Evolutionary conservation across 2,329 filamentous ascomycete species (phyloP), one percentile per base, ranked within the genome.

Genomic region (Diaporthe sp.): DNA sequence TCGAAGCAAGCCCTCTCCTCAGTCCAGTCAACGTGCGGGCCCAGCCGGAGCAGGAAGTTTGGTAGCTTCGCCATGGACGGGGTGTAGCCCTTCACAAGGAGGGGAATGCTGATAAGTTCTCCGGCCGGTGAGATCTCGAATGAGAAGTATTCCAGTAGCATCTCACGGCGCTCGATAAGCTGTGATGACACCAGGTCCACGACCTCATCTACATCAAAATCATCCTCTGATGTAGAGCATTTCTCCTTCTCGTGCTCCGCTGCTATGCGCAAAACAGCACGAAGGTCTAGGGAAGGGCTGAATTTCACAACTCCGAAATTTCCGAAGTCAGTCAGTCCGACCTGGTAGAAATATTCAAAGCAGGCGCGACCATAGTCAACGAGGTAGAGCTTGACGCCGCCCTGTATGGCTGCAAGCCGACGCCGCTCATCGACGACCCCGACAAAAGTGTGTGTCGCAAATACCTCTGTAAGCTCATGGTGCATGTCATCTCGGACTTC

Each of bases 331-430:
- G 95, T 98, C 49, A 99, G 89, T 0, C 95, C 96, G 28, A 98
- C 86, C 85, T 99, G 97, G 85, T 99, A 99, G 83, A 98, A 97
- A 83, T 96, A 97, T 80, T 98, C 96, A 77, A 92, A 94, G 82
- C 92, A 94, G 1, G 94, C 87, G 82, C 96, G 92, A 15, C 95
- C 97, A 81, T 99, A 99, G 84, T 99, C 97, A 71, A 99, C 89
- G 31, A 99, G 90, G 83, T 94, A 98, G 10, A 99, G 90, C 82
- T 96, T 98, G 12, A 98, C 94, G 20, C 96, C 97, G 49, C 94
- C 93, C 85, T 99, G 97, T 51, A 99, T 94, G 22, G 97, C 95
- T n/a, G 93, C 96, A 17, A 99, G 91, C 15, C 97, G 94, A 68
- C 95, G 93, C 55, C 90, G 90, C 81, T 96, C 94, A 81, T 99